Base-by-base conservation (phyloP, 805 yeast species). In the Clavispora phyllophila region DNA sequence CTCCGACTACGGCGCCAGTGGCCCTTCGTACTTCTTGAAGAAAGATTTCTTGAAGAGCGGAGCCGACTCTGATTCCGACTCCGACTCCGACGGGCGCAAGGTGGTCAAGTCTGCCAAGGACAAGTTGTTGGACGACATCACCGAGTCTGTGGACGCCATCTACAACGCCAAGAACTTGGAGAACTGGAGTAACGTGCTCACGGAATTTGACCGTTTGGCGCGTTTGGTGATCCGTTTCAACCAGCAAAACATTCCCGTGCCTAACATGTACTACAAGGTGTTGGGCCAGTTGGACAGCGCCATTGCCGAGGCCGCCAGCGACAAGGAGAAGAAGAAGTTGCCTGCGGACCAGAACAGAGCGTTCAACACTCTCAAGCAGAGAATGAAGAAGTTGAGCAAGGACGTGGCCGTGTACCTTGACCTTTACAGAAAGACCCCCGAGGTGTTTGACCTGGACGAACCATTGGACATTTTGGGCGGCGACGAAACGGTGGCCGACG, bases 81-180 rank as follows among this genome's bases (percentile, higher is more conserved):
- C 63, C 41, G 87, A 79, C 44, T 84, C 78, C 46, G 91, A 84
- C 45, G 86, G 82, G 58, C 84, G 81, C 62, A 85, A 83, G 53
- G 88, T 89, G 33, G 96, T 91, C 54, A 90, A 87, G 70, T 82
- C 93, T 45, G 96, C 97, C 41, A 87, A 84, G 68, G 98, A 90
- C 51, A 93, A 91, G 72, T 75, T 89, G 47, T 63, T 89, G 54
- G 97, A 89, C 60, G 99, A 93, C 63, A 77, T 93, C 69, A 82
- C 78, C 54, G 72, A 73, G 20, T 65, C 78, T 26, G 77, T 83
- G 53, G 82, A 79, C 56, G 74, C 79, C 40, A 79, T 89, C 56
- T 89, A 83, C 58, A 75, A 76, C 45, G 81, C 82, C 39, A 81
- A 79, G 56, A 76, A 78, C 65, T 75, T 76, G 51, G 79, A 79